Base-by-base conservation (phyloP, 78 protist genomes). In the Isochrysis galbana region DNA sequence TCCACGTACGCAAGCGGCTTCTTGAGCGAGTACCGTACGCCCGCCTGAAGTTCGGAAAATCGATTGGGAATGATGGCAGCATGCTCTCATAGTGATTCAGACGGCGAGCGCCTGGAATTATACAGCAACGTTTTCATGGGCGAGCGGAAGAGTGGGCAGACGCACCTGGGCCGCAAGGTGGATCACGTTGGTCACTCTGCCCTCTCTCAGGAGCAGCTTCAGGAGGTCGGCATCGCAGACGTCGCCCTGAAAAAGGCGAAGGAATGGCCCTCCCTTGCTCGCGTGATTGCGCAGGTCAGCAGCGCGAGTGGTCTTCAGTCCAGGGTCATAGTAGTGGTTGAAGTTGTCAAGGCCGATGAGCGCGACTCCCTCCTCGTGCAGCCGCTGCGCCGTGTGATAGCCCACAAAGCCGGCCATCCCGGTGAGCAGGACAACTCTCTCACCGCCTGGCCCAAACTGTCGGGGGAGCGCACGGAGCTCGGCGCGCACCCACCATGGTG, bases 111-210 rank as follows among this genome's bases (percentile, higher is more conserved):
- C n/a, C n/a, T n/a, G n/a, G n/a, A n/a, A n/a, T n/a, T n/a, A n/a
- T n/a, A n/a, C n/a, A n/a, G n/a, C n/a, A n/a, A n/a, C n/a, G n/a
- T 51, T 7, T 51, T 7, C 61, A 51, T 51, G 61, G 61, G 61
- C 29, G 29, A 7, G 61, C 14, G 61, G 61, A 51, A 14, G 61
- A 51, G 61, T 19, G 61, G 61, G 61, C 14, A 7, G 61, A 7
- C 29, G 61, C 61, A 14, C 61, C 61, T 95, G 97, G 10, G 97
- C 97, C 1, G 97, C 97, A 0, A 95, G 83, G 78, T 95, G 95
- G 22, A 86, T 91, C 10, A 93, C 90, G 82, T 95, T 92, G 0
- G 93, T 89, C 29, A 93, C 21, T 5, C 36, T 0, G 61, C 61
- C 19, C 17, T 36, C 0, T 0, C 4, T 0, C 4, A 94, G 61